Base-by-base conservation (phyloP, 257 asterid species). In the Solanum neorickii region DNA sequence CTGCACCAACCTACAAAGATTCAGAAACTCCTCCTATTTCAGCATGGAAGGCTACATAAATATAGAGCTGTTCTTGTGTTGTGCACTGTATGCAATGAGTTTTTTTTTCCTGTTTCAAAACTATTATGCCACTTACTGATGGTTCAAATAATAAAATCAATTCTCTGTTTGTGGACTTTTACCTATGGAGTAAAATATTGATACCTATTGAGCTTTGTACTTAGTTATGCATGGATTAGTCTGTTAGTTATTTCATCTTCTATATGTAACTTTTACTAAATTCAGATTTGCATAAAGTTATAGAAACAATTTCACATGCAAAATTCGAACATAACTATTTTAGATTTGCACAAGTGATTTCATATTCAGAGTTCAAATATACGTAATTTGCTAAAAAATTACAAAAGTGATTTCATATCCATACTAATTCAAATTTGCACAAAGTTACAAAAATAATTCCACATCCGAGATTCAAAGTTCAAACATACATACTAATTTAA, bases 21-120 rank as follows among this genome's bases (percentile, higher is more conserved):
- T 83, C 91, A 1, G 89, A 89, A n/a, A 91, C 93, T 77, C 93
- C 91, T 5, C 80, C 90, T 1, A 21, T 90, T 74, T 87, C 91
- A 27, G 31, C 89, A 21, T 90, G 92, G 92, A 88, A 87, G 41
- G 49, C 87, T 12, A 60, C 1, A 4, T 73, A 72, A 33, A 73
- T 73, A 29, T 20, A 20, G 1, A 72, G 25, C 37, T 35, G 47
- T 35, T 35, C 27, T 18, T 35, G 27, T 73, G 80, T 20, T 73
- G 47, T 35, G 44, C 75, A 27, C 0, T 27, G 35, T 6, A 66
- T 27, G 75, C 27, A 33, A 21, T 72, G 46, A 14, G 16, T 16
- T 33, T 0, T 39, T 33, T 37, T 37, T 33, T 9, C 33, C 44
- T 70, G 44, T 72, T 72, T 72, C 44, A 72, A 33, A 33, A 72